phyloP scores from a whole-genome alignment of 2,329 filamentous ascomycete species.

The Plenodomus tracheiphilus region DNA sequence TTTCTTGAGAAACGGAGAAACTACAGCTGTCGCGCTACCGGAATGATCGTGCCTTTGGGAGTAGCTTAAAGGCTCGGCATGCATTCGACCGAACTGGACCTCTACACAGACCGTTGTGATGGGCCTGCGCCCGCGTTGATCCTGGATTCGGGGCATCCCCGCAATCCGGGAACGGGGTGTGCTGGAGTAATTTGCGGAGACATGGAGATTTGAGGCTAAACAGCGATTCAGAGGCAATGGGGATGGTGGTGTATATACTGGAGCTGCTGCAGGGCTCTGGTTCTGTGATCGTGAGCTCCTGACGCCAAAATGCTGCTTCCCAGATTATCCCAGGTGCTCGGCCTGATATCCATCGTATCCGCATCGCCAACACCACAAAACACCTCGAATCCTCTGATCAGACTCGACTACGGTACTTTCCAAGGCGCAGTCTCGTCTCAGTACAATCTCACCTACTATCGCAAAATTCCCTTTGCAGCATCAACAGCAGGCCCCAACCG shows the following conservation, averaged over 20 bases:
- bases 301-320: constrained; percentile 16
- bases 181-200: constrained; percentile 27
- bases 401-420: constrained; percentile 49
- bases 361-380: constrained; percentile 16
- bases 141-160: constrained; percentile 6
- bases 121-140: neutral
- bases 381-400: constrained; percentile 23
- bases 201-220: constrained; percentile 25
- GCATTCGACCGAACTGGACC: neutral
- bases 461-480: constrained; percentile 64
- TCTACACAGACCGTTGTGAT: neutral
- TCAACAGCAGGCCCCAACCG: constrained; percentile 61
- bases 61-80: neutral
- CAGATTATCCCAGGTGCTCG: constrained; percentile 3
- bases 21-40: neutral
- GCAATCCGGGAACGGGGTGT: constrained; percentile 18
- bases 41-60: neutral
- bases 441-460: constrained; percentile 64
- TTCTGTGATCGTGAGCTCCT: neutral
- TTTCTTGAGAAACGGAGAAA: neutral
- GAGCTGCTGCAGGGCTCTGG: neutral
- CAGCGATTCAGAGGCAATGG: constrained; percentile 2
- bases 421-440: constrained; percentile 54
- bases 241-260: constrained; percentile 5
- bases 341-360: constrained; percentile 9